Percentiles rank a stretch among this genome's conserved stretches.
Conservation (phyloP, 2,329 filamentous ascomycete genomes). For the Monosporascus cannonballus region DNA sequence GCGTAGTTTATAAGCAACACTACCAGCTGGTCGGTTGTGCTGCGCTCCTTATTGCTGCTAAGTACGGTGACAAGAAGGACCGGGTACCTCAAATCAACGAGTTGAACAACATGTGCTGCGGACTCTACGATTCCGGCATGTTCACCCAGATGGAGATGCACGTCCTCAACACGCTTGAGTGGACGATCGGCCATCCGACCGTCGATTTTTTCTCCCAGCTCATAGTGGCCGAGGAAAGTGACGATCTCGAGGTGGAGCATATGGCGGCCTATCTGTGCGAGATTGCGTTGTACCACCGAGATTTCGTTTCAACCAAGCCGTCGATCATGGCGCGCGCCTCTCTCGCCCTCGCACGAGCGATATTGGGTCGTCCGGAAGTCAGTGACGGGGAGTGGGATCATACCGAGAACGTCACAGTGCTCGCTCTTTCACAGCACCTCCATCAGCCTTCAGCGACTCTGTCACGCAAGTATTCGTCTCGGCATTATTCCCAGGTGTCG, state of each 20-base stretch:
- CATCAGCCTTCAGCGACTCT: slow-evolving; percentile 53
- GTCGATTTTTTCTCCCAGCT: slow-evolving; percentile 91
- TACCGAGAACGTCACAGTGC: slow-evolving; percentile 60
- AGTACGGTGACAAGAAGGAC: slow-evolving; percentile 98
- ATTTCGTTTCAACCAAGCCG: slow-evolving; percentile 89
- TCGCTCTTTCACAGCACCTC: slow-evolving; percentile 53
- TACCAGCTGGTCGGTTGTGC: slow-evolving; percentile 97
- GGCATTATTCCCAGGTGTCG: slow-evolving; percentile 47
- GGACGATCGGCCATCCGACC: slow-evolving; percentile 92
- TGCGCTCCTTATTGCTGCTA: slow-evolving; percentile 90
- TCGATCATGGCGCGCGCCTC: slow-evolving; percentile 87
- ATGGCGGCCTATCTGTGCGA: slow-evolving; percentile 94
- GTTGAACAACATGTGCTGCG: slow-evolving; percentile 98
- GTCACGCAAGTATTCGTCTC: slow-evolving; percentile 53
- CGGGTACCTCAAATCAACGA: slow-evolving; percentile 96
- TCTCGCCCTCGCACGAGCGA: slow-evolving; percentile 77
- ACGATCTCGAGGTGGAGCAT: slow-evolving; percentile 84
- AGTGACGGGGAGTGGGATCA: slow-evolving; percentile 72
- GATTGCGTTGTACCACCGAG: slow-evolving; percentile 91
- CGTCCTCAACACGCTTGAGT: slow-evolving; percentile 93
- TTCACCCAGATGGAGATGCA: slow-evolving; percentile 99
- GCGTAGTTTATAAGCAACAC: slow-evolving; percentile 98
- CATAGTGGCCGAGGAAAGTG: slow-evolving; percentile 70
- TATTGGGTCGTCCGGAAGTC: slow-evolving; percentile 73
- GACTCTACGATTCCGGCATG: slow-evolving; percentile 97